Evolutionary conservation across 495 filamentous ascomycete genomes (phyloP), one percentile per base, ranked within the genome.

Genomic region (Lasiosphaeria ovina): DNA sequence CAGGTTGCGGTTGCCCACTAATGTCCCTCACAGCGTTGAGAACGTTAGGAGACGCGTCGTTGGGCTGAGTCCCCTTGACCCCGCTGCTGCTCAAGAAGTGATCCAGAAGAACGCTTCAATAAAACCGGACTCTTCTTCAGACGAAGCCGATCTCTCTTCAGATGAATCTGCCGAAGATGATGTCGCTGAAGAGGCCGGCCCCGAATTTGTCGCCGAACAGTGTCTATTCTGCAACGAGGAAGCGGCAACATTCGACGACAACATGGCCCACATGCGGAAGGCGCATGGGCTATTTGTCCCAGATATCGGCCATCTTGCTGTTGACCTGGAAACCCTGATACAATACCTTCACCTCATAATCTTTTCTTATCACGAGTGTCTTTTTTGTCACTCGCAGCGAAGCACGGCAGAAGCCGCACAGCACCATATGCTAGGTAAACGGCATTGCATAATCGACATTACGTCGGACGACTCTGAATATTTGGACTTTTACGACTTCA

Each of bases 381-480:
- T 76, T 17, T 70, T 55, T n/a, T 76, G 73, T 45, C 57, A 56
- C 38, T 58, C 58, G 1, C 54, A 38, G 34, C 49, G 67, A 54
- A 58, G 42, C 36, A 67, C 59, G 4, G 61, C 59, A n/a, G 38
- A 61, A 14, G 72, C 58, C 16, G 66, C 62, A 4, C 69, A 67
- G 54, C 61, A 66, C 45, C 72, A 73, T 52, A 75, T 75, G 72
- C 53, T 63, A n/a, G 64, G 59, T 3, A 72, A 72, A 55, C 65
- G 71, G 8, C 72, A 75, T 54, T 75, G 72, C 61, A 72, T 61
- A 31, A 36, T 73, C 31, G 67, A 75, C 55, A 50, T 71, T 0
- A 54, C 65, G n/a, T 49, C 59, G 36, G 51, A 55, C 5, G 64
- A 61, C 10, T 66, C 61, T 35, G 66, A 69, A 45, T 62, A 72